These are phyloP conservation scores for Marsdenia floribunda DNA, from an alignment of 257 asterid genomes.

Conservation along the genomic window DNA sequence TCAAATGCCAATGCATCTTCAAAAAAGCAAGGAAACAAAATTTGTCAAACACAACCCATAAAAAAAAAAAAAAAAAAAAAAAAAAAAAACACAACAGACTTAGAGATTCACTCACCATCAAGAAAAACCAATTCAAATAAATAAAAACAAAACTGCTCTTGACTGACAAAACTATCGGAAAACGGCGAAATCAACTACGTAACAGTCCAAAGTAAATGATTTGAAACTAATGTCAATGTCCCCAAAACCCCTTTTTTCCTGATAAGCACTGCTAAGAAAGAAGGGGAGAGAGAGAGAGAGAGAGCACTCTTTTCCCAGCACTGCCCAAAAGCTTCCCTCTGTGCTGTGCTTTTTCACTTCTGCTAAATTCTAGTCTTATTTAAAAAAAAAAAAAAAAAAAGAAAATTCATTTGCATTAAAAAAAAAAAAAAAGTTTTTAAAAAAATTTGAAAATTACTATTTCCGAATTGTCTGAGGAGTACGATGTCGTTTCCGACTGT, in stretches of 20 bases:
- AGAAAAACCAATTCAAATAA: background rate
- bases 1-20: conserved; percentile 2
- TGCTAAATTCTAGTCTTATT: background rate
- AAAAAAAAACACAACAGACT: background rate
- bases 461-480: background rate
- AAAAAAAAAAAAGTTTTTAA: background rate
- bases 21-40: background rate
- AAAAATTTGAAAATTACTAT: background rate
- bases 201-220: background rate
- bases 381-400: background rate
- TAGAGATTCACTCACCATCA: background rate
- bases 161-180: background rate
- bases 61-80: too few species aligned
- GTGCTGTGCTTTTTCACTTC: background rate
- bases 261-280: background rate
- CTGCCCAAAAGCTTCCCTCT: background rate
- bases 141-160: background rate
- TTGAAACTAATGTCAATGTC: background rate
- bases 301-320: background rate
- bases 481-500: conserved; percentile 10
- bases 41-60: background rate
- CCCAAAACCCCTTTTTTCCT: background rate
- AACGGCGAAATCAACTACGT: background rate
- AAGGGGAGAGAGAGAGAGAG: background rate
- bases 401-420: background rate